These are phyloP conservation scores for Saccharomycopsis fodiens DNA, from an alignment of 805 yeast species.

Conservation along the genomic window DNA sequence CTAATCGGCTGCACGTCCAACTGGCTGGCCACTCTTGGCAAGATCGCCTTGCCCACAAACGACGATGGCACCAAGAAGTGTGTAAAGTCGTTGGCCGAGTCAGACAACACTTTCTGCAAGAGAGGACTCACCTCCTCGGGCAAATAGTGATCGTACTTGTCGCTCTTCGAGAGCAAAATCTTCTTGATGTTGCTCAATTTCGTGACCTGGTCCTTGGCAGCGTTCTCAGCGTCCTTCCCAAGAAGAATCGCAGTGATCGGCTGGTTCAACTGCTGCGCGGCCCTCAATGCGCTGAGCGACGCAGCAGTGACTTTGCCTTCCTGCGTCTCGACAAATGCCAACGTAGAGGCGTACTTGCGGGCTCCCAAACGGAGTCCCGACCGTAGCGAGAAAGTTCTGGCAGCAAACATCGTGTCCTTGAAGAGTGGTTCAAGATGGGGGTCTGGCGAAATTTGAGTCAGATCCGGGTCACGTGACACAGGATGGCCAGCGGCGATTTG, in stretches of 20 bases:
- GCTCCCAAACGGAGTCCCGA: neutral
- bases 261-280: slow-evolving; percentile 69
- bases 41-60: slow-evolving; percentile 77
- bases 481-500: no score
- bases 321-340: slow-evolving; percentile 66
- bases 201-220: slow-evolving; percentile 43
- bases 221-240: slow-evolving; percentile 50
- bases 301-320: slow-evolving; percentile 54
- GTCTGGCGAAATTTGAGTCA: neutral
- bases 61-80: slow-evolving; percentile 78
- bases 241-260: slow-evolving; percentile 75
- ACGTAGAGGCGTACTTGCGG: slow-evolving; percentile 53
- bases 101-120: slow-evolving; percentile 33
- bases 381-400: neutral
- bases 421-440: neutral
- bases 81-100: slow-evolving; percentile 35
- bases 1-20: slow-evolving; percentile 83
- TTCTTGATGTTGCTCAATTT: slow-evolving; percentile 46
- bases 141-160: slow-evolving; percentile 55
- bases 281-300: slow-evolving; percentile 64
- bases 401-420: neutral
- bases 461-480: neutral
- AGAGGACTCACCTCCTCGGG: slow-evolving; percentile 83
- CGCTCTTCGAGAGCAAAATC: slow-evolving; percentile 51
- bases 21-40: slow-evolving; percentile 83